Conservation (phyloP, 306 rosid species). For the Psophocarpus tetragonolobus region DNA sequence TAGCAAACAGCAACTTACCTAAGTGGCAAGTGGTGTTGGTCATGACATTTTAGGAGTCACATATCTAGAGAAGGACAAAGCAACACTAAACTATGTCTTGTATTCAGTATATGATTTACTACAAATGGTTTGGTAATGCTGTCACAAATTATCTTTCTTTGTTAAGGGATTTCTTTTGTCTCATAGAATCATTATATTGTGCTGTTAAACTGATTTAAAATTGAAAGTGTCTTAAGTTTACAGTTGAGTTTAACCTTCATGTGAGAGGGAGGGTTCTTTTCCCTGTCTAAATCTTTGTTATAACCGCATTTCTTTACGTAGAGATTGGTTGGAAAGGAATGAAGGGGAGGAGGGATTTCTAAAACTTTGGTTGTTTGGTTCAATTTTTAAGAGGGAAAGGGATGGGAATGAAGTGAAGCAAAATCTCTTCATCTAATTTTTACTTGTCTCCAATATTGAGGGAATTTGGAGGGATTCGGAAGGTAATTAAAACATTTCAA, state of each 20-base stretch:
- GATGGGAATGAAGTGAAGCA: too few species aligned
- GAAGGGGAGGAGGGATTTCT: too few species aligned
- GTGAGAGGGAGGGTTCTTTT: background rate
- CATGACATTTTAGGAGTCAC: background rate
- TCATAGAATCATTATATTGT: background rate
- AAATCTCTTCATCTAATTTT: too few species aligned
- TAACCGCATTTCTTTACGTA: background rate
- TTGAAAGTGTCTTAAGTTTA: background rate
- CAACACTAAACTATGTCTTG: background rate
- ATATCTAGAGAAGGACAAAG: background rate
- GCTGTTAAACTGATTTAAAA: background rate
- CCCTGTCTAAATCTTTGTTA: background rate
- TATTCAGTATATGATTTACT: background rate
- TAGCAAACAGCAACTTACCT: background rate
- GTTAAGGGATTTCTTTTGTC: background rate
- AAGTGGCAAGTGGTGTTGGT: background rate
- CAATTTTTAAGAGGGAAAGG: too few species aligned
- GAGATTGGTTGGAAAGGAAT: too few species aligned
- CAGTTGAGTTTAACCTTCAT: background rate
- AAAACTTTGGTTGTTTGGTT: too few species aligned
- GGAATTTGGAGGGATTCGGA: too few species aligned
- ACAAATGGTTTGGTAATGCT: conserved; percentile 3
- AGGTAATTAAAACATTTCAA: too few species aligned
- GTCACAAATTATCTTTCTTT: background rate
- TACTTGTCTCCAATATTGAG: too few species aligned